phyloP scores from a whole-genome alignment of 2,329 filamentous ascomycete species.

The Aureobasidium sp. region DNA sequence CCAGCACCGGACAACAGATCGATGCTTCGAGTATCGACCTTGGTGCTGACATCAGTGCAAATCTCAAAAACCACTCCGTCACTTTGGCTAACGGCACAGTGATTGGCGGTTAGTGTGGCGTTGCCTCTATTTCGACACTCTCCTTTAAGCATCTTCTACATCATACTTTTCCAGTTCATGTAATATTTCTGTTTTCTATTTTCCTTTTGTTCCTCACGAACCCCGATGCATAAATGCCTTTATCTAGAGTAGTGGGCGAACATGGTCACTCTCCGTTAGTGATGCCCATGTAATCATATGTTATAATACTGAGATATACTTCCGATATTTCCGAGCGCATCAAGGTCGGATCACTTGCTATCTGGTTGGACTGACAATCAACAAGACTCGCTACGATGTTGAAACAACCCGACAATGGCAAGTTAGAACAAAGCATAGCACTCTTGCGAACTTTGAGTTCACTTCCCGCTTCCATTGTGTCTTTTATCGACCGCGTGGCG shows the following conservation, averaged over 20 bases:
- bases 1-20: conserved; percentile 15
- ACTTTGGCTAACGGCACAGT: conserved; percentile 20
- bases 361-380: background rate
- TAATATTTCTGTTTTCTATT: background rate
- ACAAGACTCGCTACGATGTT: background rate
- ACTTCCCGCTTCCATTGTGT: background rate
- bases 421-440: background rate
- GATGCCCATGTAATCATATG: background rate
- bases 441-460: background rate
- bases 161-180: background rate
- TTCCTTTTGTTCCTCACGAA: background rate
- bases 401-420: background rate
- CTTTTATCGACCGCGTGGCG: background rate
- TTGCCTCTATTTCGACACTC: background rate
- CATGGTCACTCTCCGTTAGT: background rate
- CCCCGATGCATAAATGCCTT: background rate
- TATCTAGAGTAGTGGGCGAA: background rate
- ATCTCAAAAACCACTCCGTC: conserved; percentile 18
- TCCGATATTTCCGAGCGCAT: no score
- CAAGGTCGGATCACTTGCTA: background rate
- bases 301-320: no score
- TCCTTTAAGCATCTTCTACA: background rate
- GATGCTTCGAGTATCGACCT: conserved; percentile 21
- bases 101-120: conserved; percentile 15
- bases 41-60: conserved; percentile 21